Evolutionary conservation across 352 stramenopile species (phyloP).

Genomic region (Globisporangium nunn): DNA sequence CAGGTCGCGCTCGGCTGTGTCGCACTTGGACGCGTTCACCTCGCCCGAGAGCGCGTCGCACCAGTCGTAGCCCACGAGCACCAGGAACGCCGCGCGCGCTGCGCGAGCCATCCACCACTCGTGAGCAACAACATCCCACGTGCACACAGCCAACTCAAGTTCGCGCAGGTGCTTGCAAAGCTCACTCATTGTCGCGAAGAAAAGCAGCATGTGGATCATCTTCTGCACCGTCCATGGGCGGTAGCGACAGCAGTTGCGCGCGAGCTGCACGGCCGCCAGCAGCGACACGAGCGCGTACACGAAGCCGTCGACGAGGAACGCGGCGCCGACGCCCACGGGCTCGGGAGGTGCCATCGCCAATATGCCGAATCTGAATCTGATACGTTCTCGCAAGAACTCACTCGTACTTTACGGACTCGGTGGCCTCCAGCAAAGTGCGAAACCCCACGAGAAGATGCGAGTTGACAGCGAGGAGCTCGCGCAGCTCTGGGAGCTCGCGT

Average conservation of each 20-base stretch:
- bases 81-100: slow-evolving; percentile 67
- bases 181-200: slow-evolving; percentile 61
- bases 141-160: too few species aligned
- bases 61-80: slow-evolving; percentile 72
- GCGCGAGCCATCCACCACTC: not conserved
- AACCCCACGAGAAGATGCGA: not conserved
- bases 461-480: slow-evolving; percentile 14
- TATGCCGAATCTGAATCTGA: not conserved
- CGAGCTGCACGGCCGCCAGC: slow-evolving; percentile 54
- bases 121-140: too few species aligned
- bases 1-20: slow-evolving; percentile 54
- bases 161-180: not conserved
- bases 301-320: slow-evolving; percentile 65
- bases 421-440: too few species aligned
- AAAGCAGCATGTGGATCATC: slow-evolving; percentile 82
- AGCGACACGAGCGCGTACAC: slow-evolving; percentile 62
- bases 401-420: too few species aligned
- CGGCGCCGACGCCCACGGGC: slow-evolving; percentile 40
- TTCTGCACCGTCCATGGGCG: slow-evolving; percentile 84
- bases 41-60: slow-evolving; percentile 69
- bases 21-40: slow-evolving; percentile 52
- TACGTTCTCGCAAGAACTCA: not conserved
- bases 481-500: slow-evolving; percentile 64
- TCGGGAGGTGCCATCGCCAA: slow-evolving; percentile 16
- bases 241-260: slow-evolving; percentile 80